Evolutionary conservation across 768 basidiomycete species (phyloP).

Genomic region (Mycena filopes): DNA sequence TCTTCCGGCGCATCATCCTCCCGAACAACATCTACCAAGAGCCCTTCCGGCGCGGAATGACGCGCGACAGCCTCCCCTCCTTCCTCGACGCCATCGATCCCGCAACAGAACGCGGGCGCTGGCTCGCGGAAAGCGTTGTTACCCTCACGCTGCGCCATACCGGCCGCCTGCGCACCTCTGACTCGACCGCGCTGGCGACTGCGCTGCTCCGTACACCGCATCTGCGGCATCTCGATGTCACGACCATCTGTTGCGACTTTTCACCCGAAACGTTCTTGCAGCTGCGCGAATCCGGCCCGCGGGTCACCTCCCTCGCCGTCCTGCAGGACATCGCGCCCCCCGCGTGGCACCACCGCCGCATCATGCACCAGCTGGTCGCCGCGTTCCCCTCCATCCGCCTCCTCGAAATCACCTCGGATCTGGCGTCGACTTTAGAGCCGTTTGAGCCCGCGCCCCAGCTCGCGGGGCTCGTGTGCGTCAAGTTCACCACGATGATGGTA

Average conservation of each 20-base stretch:
- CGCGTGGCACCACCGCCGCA: constrained; percentile 1
- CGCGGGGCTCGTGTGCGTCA: constrained; percentile 13
- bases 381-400: constrained; percentile 23
- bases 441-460: constrained; percentile 22
- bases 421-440: background rate
- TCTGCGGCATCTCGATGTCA: constrained; percentile 31
- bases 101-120: constrained; percentile 20
- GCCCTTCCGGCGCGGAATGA: constrained; percentile 10
- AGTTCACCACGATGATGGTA: constrained; percentile 14
- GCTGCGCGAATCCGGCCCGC: constrained; percentile 18
- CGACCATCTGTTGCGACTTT: constrained; percentile 24
- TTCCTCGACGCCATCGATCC: constrained; percentile 29
- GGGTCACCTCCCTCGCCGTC: constrained; percentile 18
- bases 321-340: constrained; percentile 21
- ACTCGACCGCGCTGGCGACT: constrained; percentile 17
- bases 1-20: constrained; percentile 54
- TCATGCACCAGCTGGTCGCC: constrained; percentile 26
- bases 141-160: constrained; percentile 29
- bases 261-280: background rate
- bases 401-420: constrained; percentile 21
- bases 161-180: background rate
- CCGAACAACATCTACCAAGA: constrained; percentile 26
- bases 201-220: constrained; percentile 28
- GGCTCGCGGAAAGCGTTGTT: constrained; percentile 21
- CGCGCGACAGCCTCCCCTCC: constrained; percentile 11